Conservation (phyloP, 2,329 filamentous ascomycete genomes). For the Calonectria ilicicola region DNA sequence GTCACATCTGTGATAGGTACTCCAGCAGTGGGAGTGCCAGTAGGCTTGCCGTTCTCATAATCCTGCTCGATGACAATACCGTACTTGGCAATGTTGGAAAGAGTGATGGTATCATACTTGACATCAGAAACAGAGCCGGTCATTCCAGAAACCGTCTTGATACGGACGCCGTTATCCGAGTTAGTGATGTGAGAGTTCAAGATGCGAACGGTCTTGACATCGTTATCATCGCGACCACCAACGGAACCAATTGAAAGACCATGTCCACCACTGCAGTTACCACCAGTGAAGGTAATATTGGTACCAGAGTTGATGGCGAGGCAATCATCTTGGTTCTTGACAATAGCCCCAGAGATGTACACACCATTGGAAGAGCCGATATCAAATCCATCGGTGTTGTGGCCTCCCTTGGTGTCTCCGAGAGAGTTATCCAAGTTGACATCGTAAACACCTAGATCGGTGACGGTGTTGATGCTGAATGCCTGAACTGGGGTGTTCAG, state of each 20-base stretch:
- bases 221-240: constrained; percentile 63
- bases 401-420: constrained; percentile 49
- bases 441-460: constrained; percentile 48
- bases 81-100: constrained; percentile 56
- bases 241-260: constrained; percentile 58
- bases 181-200: constrained; percentile 61
- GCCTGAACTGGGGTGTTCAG: constrained; percentile 57
- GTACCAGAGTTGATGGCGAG: constrained; percentile 67
- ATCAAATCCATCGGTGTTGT: constrained; percentile 72
- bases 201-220: constrained; percentile 63
- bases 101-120: constrained; percentile 57
- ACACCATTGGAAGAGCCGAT: constrained; percentile 62
- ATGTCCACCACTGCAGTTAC: constrained; percentile 58
- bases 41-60: constrained; percentile 61
- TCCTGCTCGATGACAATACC: constrained; percentile 56
- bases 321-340: constrained; percentile 74
- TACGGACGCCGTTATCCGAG: constrained; percentile 64
- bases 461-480: constrained; percentile 53
- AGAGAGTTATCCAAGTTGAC: constrained; percentile 54
- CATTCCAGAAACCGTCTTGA: constrained; percentile 62
- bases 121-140: constrained; percentile 58
- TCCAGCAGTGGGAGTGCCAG: constrained; percentile 57
- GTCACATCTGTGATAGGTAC: constrained; percentile 66
- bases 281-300: constrained; percentile 59
- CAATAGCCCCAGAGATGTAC: constrained; percentile 62